Evolutionary conservation across 169 alveolate genomes (phyloP).

Genomic region (Babesia bovis): DNA sequence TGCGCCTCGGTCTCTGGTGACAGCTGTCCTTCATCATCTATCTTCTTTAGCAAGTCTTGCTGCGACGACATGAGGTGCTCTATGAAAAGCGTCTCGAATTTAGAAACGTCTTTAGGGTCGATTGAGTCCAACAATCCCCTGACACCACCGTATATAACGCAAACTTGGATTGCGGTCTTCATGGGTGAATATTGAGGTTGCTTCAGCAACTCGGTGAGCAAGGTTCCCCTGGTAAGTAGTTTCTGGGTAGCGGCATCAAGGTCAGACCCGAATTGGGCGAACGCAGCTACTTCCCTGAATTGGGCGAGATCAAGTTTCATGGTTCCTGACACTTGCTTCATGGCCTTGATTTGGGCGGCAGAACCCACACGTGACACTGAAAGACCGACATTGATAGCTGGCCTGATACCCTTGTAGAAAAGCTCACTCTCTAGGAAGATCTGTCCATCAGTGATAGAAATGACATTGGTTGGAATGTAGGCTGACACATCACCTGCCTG

Average conservation of each 20-base stretch:
- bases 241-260: slow-evolving; percentile 94
- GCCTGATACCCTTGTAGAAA: slow-evolving; percentile 96
- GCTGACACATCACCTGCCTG: slow-evolving; percentile 98
- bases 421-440: slow-evolving; percentile 96
- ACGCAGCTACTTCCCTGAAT: slow-evolving; percentile 96
- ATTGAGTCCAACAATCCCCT: slow-evolving; percentile 78
- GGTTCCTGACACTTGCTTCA: slow-evolving; percentile 89
- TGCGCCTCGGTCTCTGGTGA: slow-evolving; percentile 59
- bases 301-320: slow-evolving; percentile 95
- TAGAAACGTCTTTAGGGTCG: slow-evolving; percentile 71
- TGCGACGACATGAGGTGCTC: slow-evolving; percentile 50
- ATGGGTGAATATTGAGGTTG: slow-evolving; percentile 87
- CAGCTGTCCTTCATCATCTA: slow-evolving; percentile 58
- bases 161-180: slow-evolving; percentile 75
- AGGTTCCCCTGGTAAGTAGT: slow-evolving; percentile 91
- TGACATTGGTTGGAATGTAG: slow-evolving; percentile 97
- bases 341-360: slow-evolving; percentile 92
- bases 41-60: slow-evolving; percentile 53
- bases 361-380: slow-evolving; percentile 97
- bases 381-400: slow-evolving; percentile 97
- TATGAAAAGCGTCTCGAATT: slow-evolving; percentile 62
- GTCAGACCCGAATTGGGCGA: slow-evolving; percentile 96
- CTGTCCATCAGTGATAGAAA: slow-evolving; percentile 97
- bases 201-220: slow-evolving; percentile 90
- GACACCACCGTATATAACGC: slow-evolving; percentile 83